Evolutionary conservation across 768 basidiomycete species (phyloP).

Genomic region (Lentinus brumalis): DNA sequence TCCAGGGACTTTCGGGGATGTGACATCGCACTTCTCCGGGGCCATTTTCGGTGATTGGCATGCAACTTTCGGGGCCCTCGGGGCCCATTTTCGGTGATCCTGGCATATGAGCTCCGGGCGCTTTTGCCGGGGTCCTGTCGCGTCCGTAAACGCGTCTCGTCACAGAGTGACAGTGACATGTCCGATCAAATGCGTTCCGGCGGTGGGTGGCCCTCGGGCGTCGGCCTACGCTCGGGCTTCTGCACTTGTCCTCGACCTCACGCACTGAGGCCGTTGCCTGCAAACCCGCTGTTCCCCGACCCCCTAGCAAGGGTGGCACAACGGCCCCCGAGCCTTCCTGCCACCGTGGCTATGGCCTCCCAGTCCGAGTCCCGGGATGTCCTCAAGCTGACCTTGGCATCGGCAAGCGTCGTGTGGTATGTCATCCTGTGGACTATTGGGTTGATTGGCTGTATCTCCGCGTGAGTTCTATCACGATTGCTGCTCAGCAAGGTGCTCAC

Average conservation of each 20-base stretch:
- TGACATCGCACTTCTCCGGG: no score
- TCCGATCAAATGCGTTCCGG: neutral
- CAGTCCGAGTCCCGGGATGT: neutral
- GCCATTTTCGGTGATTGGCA: no score
- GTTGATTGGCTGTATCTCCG: slow-evolving; percentile 30
- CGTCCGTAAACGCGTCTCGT: slow-evolving; percentile 4
- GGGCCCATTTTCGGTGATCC: no score
- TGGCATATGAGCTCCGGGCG: no score
- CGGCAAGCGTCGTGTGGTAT: slow-evolving; percentile 39
- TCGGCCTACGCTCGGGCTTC: neutral
- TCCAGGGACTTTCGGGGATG: no score
- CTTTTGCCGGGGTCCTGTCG: neutral
- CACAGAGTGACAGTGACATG: neutral
- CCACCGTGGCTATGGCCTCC: neutral
- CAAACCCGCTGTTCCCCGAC: no score
- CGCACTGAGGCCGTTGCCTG: no score
- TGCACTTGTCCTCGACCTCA: neutral
- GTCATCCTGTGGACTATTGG: slow-evolving; percentile 41
- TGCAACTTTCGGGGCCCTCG: no score
- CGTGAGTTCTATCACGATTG: slow-evolving; percentile 26
- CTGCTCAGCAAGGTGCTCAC: neutral
- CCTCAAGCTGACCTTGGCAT: slow-evolving; percentile 23
- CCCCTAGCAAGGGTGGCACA: neutral
- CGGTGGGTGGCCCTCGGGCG: neutral
- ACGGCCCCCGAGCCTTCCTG: neutral